Conservation (phyloP, 345 rosid genomes). For the Diplotaxis tenuifolia region DNA sequence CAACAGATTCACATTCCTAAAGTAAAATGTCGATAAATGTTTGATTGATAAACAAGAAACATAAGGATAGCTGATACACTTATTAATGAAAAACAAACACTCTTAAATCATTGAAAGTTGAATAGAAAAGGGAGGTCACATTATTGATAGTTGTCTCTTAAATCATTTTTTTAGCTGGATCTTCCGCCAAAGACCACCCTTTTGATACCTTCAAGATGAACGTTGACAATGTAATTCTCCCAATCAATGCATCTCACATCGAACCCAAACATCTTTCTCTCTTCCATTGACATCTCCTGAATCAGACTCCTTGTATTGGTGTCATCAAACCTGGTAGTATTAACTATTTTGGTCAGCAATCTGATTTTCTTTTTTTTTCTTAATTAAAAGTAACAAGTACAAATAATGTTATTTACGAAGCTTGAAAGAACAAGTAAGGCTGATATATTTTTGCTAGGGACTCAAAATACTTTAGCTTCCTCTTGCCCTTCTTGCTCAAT, state of each 20-base stretch:
- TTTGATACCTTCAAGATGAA: conserved; percentile 40
- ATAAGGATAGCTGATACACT: background rate
- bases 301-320: conserved; percentile 31
- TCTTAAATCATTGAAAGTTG: background rate
- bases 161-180: background rate
- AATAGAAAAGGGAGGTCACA: background rate
- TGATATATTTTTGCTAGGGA: conserved; percentile 13
- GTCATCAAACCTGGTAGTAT: conserved; percentile 37
- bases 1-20: background rate
- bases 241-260: conserved; percentile 38
- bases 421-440: conserved; percentile 18
- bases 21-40: background rate
- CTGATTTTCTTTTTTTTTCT: background rate
- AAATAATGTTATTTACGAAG: conserved; percentile 10
- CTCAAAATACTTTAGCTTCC: conserved; percentile 14
- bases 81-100: background rate
- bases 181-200: background rate
- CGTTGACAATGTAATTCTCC: conserved; percentile 37
- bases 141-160: background rate
- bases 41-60: background rate
- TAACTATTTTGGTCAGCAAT: background rate
- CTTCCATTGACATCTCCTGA: conserved; percentile 37
- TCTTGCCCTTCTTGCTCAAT: conserved; percentile 16
- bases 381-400: background rate
- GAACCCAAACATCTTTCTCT: conserved; percentile 31